Conservation (phyloP, 2,329 filamentous ascomycete genomes). For the Monosporascus cannonballus region DNA sequence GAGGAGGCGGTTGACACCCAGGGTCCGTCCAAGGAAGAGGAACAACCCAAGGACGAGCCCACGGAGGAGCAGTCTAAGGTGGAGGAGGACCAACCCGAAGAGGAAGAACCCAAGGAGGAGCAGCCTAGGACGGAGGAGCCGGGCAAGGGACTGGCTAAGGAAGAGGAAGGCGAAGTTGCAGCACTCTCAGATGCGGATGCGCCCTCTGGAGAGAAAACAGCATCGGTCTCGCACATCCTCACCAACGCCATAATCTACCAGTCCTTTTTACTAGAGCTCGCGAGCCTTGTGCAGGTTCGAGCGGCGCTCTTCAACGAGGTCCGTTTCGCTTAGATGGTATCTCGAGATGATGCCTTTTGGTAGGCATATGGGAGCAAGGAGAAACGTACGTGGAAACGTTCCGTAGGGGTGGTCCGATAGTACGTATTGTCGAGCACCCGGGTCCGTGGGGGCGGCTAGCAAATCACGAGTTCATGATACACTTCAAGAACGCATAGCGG, state of each 20-base stretch:
- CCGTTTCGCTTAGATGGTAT: slow-evolving; percentile 42
- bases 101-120: slow-evolving; percentile 10
- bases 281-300: slow-evolving; percentile 67
- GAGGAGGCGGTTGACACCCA: slow-evolving; percentile 10
- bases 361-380: not conserved
- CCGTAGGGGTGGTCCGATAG: too few relatives aligned
- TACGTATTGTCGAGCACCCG: too few relatives aligned
- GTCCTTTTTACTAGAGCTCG: slow-evolving; percentile 72
- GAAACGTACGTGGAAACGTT: slow-evolving; percentile 1
- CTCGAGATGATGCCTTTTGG: too few relatives aligned
- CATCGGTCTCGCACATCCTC: slow-evolving; percentile 70
- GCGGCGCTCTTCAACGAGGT: slow-evolving; percentile 74
- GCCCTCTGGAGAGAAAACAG: slow-evolving; percentile 33
- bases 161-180: slow-evolving; percentile 12
- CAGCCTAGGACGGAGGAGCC: slow-evolving; percentile 13
- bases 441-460: not conserved
- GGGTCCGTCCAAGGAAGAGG: slow-evolving; percentile 17
- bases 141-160: slow-evolving; percentile 18
- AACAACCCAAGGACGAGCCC: slow-evolving; percentile 11
- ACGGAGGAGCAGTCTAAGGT: slow-evolving; percentile 14
- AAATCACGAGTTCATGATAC: slow-evolving; percentile 5
- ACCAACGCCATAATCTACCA: slow-evolving; percentile 77
- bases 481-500: not conserved
- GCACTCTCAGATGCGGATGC: slow-evolving; percentile 14
- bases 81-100: slow-evolving; percentile 20